Percentiles rank a stretch among this genome's conserved stretches.
Evolutionary conservation across 2,329 filamentous ascomycete genomes (phyloP).

Genomic region (Mollisia scopiformis): DNA sequence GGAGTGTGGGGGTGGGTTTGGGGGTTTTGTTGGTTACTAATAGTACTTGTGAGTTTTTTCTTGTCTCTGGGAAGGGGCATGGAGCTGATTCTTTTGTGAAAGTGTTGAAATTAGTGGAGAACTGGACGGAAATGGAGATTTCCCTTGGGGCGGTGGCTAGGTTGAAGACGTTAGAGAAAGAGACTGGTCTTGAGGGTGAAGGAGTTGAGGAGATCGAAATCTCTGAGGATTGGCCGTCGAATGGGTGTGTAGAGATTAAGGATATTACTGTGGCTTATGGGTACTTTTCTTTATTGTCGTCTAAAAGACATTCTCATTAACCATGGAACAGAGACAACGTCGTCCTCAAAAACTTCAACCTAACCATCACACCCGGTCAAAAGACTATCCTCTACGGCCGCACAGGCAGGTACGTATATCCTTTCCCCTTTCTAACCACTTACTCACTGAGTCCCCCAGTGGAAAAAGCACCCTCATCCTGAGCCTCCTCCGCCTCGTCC

Average conservation of each 20-base stretch:
- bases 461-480: constrained; percentile 49
- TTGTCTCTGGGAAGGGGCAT: too few species aligned
- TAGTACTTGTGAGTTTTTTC: too few species aligned
- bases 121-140: constrained; percentile 61
- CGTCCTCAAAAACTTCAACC: constrained; percentile 38
- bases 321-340: constrained; percentile 4
- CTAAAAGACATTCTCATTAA: constrained; percentile 43
- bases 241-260: constrained; percentile 38
- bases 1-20: constrained; percentile 28
- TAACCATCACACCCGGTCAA: constrained; percentile 51
- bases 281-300: constrained; percentile 38
- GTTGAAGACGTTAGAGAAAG: constrained; percentile 52
- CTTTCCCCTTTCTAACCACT: too few species aligned
- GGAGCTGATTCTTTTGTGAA: too few species aligned
- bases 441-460: too few species aligned
- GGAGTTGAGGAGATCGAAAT: constrained; percentile 9
- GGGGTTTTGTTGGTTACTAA: constrained; percentile 29
- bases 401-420: constrained; percentile 50
- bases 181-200: constrained; percentile 41
- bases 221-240: constrained; percentile 37
- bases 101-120: constrained; percentile 36
- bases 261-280: constrained; percentile 36
- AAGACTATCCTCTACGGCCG: constrained; percentile 56
- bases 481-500: constrained; percentile 51
- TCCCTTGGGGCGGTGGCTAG: constrained; percentile 59